These are phyloP conservation scores for Chytridiales sp. DNA, from an alignment of 371 early-diverging fungal genomes.

Conservation along the genomic window DNA sequence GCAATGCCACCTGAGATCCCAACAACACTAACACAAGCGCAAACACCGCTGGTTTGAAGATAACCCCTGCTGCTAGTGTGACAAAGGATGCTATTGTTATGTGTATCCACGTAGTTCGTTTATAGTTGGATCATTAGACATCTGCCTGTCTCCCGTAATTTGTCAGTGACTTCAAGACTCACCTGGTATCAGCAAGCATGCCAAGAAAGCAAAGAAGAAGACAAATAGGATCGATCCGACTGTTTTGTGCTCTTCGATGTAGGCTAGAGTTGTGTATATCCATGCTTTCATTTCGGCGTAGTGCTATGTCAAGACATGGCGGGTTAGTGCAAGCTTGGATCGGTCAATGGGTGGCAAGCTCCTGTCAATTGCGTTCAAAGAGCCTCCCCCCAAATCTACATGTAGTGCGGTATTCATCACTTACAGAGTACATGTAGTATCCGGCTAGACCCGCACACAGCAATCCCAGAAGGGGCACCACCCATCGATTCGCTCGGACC, in stretches of 20 bases:
- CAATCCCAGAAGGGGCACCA: no score
- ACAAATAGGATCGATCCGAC: conserved; percentile 24
- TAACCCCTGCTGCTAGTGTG: conserved; percentile 34
- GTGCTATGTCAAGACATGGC: no score
- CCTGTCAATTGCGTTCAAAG: no score
- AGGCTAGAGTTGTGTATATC: conserved; percentile 13
- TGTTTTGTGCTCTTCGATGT: conserved; percentile 27
- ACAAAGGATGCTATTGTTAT: conserved; percentile 25
- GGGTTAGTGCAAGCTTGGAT: no score
- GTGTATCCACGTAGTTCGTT: not conserved
- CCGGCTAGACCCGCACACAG: no score
- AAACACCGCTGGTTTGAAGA: conserved; percentile 30
- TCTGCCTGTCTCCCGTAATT: not conserved
- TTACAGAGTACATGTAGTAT: no score
- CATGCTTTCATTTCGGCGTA: conserved; percentile 9
- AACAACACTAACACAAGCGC: conserved; percentile 26
- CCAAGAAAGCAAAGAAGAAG: conserved; percentile 19
- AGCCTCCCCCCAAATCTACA: no score
- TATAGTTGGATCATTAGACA: not conserved
- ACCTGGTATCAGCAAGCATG: conserved; percentile 29
- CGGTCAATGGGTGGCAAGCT: no score
- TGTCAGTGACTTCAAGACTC: not conserved
- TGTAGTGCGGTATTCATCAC: no score
- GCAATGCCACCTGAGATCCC: conserved; percentile 29
- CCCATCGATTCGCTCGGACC: no score